A percentile compares a stretch with the other conserved stretches of the same genome.
Evolutionary conservation across 306 rosid genomes (phyloP).

Genomic region (Cicer cuneatum): DNA sequence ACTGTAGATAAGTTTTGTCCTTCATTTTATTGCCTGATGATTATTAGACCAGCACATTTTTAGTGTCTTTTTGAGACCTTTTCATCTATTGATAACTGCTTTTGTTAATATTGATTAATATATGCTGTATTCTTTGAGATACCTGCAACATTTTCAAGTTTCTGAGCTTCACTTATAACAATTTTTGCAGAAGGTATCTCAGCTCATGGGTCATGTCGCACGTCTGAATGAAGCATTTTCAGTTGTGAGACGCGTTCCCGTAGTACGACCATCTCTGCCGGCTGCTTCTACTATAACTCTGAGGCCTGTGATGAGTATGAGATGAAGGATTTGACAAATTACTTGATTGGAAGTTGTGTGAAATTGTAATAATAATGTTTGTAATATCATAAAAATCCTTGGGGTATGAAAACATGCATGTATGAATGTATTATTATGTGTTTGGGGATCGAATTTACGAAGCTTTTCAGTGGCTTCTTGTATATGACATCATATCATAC

Average conservation of each 20-base stretch:
- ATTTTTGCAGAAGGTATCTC: constrained; percentile 84
- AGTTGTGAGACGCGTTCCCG: constrained; percentile 86
- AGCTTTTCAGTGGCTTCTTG: constrained; percentile 47
- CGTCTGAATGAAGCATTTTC: constrained; percentile 98
- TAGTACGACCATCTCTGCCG: constrained; percentile 85
- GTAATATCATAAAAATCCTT: constrained; percentile 39
- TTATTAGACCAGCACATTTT: not conserved
- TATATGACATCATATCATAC: constrained; percentile 47
- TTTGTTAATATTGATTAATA: not conserved
- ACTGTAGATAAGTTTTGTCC: not conserved
- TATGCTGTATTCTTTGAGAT: constrained; percentile 29
- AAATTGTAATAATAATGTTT: constrained; percentile 50
- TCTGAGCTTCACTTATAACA: constrained; percentile 5
- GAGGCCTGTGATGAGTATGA: constrained; percentile 89
- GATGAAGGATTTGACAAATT: constrained; percentile 53
- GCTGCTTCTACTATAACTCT: constrained; percentile 73
- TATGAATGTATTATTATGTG: constrained; percentile 36
- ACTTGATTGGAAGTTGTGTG: constrained; percentile 42
- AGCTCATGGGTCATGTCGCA: constrained; percentile 75
- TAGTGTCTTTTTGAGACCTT: constrained; percentile 6
- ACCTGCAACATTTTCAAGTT: not conserved
- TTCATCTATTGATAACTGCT: not conserved
- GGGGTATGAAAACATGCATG: constrained; percentile 30
- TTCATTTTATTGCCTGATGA: not conserved
- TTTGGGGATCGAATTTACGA: constrained; percentile 40